These are phyloP conservation scores for Musa itinerans DNA, from an alignment of 176 grass and related monocot species.

Conservation along the genomic window DNA sequence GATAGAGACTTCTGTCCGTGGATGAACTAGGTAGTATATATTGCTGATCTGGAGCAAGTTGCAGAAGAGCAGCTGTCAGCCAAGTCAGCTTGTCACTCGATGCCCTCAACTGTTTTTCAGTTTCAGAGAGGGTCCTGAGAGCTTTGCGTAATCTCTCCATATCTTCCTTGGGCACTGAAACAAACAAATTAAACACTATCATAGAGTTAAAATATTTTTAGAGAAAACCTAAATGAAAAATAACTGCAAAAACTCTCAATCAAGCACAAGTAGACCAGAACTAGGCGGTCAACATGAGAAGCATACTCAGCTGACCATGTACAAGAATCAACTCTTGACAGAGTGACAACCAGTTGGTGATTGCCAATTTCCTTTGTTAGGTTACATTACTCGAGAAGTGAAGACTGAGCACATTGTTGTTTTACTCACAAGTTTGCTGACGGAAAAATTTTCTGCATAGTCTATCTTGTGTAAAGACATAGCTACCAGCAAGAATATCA, in stretches of 20 bases:
- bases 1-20: conserved; percentile 43
- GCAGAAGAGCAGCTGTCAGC: conserved; percentile 74
- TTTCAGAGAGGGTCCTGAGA: conserved; percentile 55
- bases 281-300: neutral
- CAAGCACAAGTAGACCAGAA: neutral
- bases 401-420: neutral
- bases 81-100: conserved; percentile 66
- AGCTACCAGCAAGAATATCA: conserved; percentile 82
- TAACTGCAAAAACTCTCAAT: neutral
- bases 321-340: neutral
- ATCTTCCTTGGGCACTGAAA: conserved; percentile 59
- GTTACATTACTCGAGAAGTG: neutral
- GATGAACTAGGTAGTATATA: conserved; percentile 73
- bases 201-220: conserved; percentile 11
- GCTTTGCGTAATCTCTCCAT: conserved; percentile 69
- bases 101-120: conserved; percentile 65
- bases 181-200: conserved; percentile 19
- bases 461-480: conserved; percentile 59
- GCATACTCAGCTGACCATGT: neutral
- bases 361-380: neutral
- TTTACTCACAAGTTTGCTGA: conserved; percentile 45
- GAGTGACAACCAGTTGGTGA: neutral
- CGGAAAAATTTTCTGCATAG: conserved; percentile 60
- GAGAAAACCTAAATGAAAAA: neutral
- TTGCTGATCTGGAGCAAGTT: conserved; percentile 73